Conservation (phyloP, 169 alveolate genomes). For the Eimeria zaria region DNA sequence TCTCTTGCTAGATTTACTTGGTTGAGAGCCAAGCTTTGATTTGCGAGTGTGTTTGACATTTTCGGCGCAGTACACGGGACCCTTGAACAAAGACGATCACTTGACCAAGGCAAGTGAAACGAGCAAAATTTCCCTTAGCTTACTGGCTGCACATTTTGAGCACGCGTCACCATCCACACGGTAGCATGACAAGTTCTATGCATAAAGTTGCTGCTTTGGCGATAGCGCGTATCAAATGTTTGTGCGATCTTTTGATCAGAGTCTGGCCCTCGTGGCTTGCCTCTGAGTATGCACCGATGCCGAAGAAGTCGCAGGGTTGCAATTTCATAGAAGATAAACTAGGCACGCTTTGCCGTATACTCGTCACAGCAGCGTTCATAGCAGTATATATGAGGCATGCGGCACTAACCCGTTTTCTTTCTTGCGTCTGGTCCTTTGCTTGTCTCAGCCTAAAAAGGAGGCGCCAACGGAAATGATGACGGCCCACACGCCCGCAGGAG, state of each 20-base stretch:
- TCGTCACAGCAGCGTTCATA: neutral
- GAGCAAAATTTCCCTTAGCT: neutral
- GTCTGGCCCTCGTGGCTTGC: neutral
- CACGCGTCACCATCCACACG: neutral
- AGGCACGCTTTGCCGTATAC: neutral
- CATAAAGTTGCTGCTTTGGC: neutral
- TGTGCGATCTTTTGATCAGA: neutral
- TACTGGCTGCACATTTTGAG: neutral
- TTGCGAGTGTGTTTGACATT: neutral
- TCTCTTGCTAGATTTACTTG: neutral
- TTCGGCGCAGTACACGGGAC: neutral
- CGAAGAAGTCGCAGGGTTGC: neutral
- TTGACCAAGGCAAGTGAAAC: neutral
- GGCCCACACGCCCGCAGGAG: conserved; percentile 8
- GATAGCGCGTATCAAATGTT: neutral
- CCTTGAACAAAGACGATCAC: neutral
- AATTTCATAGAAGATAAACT: neutral
- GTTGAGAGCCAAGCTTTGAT: neutral
- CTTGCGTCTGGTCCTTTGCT: neutral
- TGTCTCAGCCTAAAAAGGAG: neutral
- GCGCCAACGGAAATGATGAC: neutral
- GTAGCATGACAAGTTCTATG: neutral
- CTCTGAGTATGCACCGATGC: neutral
- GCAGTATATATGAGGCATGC: neutral
- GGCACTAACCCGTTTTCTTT: neutral